These are phyloP conservation scores for Orbilia quercus DNA, from an alignment of 2,329 filamentous ascomycete species.

Conservation along the genomic window DNA sequence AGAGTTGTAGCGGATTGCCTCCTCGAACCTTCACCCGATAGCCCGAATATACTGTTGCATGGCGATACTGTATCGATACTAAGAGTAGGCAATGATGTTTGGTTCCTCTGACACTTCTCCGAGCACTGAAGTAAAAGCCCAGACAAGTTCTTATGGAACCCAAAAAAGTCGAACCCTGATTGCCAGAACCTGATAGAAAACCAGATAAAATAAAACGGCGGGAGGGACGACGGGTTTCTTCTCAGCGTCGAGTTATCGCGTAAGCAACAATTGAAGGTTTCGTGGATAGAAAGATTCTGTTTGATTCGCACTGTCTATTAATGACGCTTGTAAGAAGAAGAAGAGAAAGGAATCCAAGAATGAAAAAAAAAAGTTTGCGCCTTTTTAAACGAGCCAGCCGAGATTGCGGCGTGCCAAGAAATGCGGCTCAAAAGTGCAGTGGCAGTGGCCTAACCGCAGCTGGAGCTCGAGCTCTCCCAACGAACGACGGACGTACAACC, in stretches of 20 bases:
- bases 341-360: constrained; percentile 23
- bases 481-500: no score
- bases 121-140: constrained; percentile 48
- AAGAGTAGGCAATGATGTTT: constrained; percentile 28
- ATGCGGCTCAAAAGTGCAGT: constrained; percentile 49
- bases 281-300: constrained; percentile 22
- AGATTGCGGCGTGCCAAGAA: constrained; percentile 37
- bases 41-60: neutral
- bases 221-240: constrained; percentile 43
- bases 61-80: neutral
- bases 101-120: constrained; percentile 57
- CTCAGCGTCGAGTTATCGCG: constrained; percentile 56
- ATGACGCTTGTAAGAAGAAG: constrained; percentile 51
- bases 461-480: constrained; percentile 22
- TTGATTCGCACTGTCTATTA: constrained; percentile 56
- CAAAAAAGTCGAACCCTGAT: constrained; percentile 30
- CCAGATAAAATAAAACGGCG: constrained; percentile 36
- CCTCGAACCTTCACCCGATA: no score
- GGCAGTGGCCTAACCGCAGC: constrained; percentile 38
- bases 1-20: no score
- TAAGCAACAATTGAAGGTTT: constrained; percentile 48
- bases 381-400: constrained; percentile 25
- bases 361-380: constrained; percentile 20
- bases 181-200: constrained; percentile 54
- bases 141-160: constrained; percentile 57